Percentiles rank a stretch among this genome's conserved stretches.
phyloP scores from a whole-genome alignment of 345 rosid genomes.

The Triadica sebifera region DNA sequence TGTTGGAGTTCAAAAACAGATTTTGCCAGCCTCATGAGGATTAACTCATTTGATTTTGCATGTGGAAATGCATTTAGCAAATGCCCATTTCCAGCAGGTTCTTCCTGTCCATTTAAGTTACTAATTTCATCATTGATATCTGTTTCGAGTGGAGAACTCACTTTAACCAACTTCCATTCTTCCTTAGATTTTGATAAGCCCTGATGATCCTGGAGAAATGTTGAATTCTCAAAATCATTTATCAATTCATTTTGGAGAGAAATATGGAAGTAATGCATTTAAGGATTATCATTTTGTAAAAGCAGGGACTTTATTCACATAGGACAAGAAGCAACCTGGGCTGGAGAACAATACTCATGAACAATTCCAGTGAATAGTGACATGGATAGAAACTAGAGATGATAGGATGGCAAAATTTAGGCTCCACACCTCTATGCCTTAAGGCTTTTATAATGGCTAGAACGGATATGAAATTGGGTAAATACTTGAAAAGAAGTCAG shows the following conservation, averaged over 20 bases:
- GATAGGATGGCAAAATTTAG: no score
- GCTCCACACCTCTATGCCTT: no score
- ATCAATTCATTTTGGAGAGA: neutral
- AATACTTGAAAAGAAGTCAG: no score
- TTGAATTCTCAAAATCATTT: neutral
- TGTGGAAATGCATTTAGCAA: slow-evolving; percentile 13
- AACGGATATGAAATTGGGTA: no score
- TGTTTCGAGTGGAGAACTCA: slow-evolving; percentile 18
- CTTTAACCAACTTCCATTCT: slow-evolving; percentile 34
- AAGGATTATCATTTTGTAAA: no score
- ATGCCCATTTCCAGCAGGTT: slow-evolving; percentile 7
- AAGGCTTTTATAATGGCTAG: no score
- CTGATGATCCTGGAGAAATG: slow-evolving; percentile 41
- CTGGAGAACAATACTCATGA: no score
- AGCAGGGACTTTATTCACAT: neutral
- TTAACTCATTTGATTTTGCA: slow-evolving; percentile 29
- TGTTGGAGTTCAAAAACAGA: slow-evolving; percentile 35
- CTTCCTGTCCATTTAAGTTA: slow-evolving; percentile 16
- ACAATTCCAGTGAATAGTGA: no score
- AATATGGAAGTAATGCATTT: no score
- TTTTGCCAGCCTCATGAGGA: slow-evolving; percentile 39
- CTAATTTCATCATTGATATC: slow-evolving; percentile 18
- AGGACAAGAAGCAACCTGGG: neutral
- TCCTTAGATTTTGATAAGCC: slow-evolving; percentile 28
- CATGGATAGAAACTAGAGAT: no score